These are phyloP conservation scores for Amphirosellinia nigrospora DNA, from an alignment of 495 filamentous ascomycete species.

Conservation along the genomic window DNA sequence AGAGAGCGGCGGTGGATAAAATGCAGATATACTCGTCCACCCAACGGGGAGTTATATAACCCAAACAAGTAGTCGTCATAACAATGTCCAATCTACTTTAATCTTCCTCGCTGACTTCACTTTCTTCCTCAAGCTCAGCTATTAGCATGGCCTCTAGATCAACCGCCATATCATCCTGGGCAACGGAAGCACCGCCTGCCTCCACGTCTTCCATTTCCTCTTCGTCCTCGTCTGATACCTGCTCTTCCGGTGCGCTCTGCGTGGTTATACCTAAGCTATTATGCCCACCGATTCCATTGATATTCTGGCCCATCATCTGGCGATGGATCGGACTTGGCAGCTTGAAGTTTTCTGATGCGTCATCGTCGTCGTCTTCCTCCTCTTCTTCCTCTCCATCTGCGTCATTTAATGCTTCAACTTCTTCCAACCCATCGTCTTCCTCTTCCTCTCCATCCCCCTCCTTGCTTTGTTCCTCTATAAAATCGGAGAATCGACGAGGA, in stretches of 20 bases:
- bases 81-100: constrained; percentile 17
- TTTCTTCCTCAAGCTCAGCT: constrained; percentile 45
- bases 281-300: constrained; percentile 15
- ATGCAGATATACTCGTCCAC: constrained; percentile 14
- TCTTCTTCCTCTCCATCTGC: constrained; percentile 31
- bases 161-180: constrained; percentile 32
- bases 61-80: background rate
- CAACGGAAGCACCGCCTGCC: constrained; percentile 30
- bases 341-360: constrained; percentile 41
- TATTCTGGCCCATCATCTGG: constrained; percentile 32
- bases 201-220: constrained; percentile 41
- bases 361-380: constrained; percentile 41
- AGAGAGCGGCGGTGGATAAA: background rate
- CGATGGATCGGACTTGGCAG: constrained; percentile 44
- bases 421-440: constrained; percentile 38
- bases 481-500: constrained; percentile 51
- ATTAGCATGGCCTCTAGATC: constrained; percentile 50
- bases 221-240: constrained; percentile 27
- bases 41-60: background rate
- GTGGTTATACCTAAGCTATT: background rate
- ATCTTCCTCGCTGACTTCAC: constrained; percentile 50
- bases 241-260: constrained; percentile 17
- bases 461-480: constrained; percentile 40
- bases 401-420: constrained; percentile 26
- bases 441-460: constrained; percentile 42